Percentiles rank a stretch among this genome's conserved stretches.
Conservation (phyloP, 1,284 basidiomycete genomes). For the Garcileccinum viscosum region DNA sequence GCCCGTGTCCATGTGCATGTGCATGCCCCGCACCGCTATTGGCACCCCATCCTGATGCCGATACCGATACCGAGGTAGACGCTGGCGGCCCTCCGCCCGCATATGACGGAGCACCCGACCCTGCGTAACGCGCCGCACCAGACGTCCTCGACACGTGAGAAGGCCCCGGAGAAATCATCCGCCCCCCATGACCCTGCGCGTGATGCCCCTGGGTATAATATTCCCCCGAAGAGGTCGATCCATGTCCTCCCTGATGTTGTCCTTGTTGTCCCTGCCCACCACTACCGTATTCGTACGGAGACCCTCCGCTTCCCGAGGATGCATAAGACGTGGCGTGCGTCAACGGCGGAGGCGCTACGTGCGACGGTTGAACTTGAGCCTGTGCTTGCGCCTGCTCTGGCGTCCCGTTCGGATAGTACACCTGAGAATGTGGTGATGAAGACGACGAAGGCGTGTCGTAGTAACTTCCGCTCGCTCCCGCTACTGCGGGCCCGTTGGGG, state of each 20-base stretch:
- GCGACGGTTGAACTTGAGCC: slow-evolving; percentile 22
- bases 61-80: slow-evolving; percentile 2
- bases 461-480: slow-evolving; percentile 26
- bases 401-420: slow-evolving; percentile 30
- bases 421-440: slow-evolving; percentile 32
- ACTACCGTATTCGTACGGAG: slow-evolving; percentile 33
- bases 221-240: slow-evolving; percentile 28
- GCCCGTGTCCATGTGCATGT: slow-evolving; percentile 23
- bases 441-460: slow-evolving; percentile 33
- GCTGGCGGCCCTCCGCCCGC: slow-evolving; percentile 6
- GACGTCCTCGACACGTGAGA: slow-evolving; percentile 23
- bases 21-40: slow-evolving; percentile 10
- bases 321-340: slow-evolving; percentile 29
- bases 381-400: slow-evolving; percentile 17
- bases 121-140: slow-evolving; percentile 21
- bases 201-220: slow-evolving; percentile 31
- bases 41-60: slow-evolving; percentile 24
- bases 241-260: slow-evolving; percentile 1
- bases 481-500: slow-evolving; percentile 16
- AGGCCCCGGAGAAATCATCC: slow-evolving; percentile 27
- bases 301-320: slow-evolving; percentile 33
- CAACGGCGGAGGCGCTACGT: slow-evolving; percentile 24
- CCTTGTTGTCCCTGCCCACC: slow-evolving; percentile 22
- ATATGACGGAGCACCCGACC: slow-evolving; percentile 19
- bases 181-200: slow-evolving; percentile 23